phyloP scores from a whole-genome alignment of 306 rosid species.

The Hippophae tibetana region DNA sequence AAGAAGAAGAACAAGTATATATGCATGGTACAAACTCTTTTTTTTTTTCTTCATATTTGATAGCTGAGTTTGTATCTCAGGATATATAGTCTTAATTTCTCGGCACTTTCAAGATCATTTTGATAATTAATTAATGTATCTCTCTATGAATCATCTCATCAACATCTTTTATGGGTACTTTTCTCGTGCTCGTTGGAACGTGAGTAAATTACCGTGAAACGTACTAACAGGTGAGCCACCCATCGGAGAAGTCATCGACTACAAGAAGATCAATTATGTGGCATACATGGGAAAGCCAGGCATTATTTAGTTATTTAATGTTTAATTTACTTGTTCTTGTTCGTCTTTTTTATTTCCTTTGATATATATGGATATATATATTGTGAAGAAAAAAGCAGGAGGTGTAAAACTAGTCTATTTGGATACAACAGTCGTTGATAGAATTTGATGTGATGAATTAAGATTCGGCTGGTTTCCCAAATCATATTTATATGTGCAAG shows the following conservation, averaged over 20 bases:
- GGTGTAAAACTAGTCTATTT: neutral
- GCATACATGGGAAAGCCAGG: constrained; percentile 79
- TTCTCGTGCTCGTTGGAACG: constrained; percentile 15
- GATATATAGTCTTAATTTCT: too few relatives aligned
- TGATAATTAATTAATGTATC: neutral
- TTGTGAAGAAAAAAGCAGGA: too few relatives aligned
- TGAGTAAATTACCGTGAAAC: too few relatives aligned
- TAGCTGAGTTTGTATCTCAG: too few relatives aligned
- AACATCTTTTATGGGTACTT: too few relatives aligned
- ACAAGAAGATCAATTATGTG: constrained; percentile 15
- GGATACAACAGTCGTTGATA: constrained; percentile 8
- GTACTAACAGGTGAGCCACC: too few relatives aligned
- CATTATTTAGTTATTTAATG: constrained; percentile 42
- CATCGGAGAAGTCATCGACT: constrained; percentile 25
- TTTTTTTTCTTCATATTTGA: too few relatives aligned
- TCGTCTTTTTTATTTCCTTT: neutral
- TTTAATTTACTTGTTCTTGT: constrained; percentile 13
- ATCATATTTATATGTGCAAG: too few relatives aligned
- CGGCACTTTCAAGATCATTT: constrained; percentile 7
- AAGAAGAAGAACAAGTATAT: too few relatives aligned
- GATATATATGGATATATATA: too few relatives aligned
- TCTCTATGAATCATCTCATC: too few relatives aligned
- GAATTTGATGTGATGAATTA: constrained; percentile 15
- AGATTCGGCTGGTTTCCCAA: constrained; percentile 44
- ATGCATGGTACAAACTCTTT: too few relatives aligned